Evolutionary conservation across 2,329 filamentous ascomycete genomes (phyloP).

Genomic region (Hypoxylon sp.): DNA sequence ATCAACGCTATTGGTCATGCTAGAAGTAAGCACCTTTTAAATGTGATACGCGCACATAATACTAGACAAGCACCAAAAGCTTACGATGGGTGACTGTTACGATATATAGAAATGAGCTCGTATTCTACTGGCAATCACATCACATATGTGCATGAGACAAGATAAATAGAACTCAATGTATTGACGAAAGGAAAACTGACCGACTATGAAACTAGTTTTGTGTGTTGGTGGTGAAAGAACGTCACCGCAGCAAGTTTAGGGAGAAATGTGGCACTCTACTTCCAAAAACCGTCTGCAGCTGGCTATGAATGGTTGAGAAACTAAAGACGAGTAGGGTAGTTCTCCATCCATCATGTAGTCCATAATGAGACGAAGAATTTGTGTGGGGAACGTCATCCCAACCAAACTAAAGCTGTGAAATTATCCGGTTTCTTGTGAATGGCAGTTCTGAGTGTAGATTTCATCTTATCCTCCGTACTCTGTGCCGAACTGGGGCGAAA

Average conservation of each 20-base stretch:
- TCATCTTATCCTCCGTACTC: conserved; percentile 11
- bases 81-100: not conserved
- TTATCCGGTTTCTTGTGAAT: conserved; percentile 3
- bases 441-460: not conserved
- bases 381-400: not conserved
- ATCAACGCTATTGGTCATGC: not conserved
- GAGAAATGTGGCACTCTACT: conserved; percentile 41
- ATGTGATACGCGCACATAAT: not conserved
- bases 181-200: conserved; percentile 49
- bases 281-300: conserved; percentile 34
- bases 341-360: conserved; percentile 4
- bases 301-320: conserved; percentile 31
- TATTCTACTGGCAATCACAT: conserved; percentile 19
- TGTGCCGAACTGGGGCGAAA: not conserved
- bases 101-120: not conserved
- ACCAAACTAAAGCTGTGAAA: not conserved
- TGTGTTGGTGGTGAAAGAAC: conserved; percentile 38
- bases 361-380: not conserved
- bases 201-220: conserved; percentile 41
- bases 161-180: conserved; percentile 46
- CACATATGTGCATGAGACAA: conserved; percentile 14
- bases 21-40: not conserved
- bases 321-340: not conserved
- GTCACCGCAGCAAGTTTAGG: conserved; percentile 43
- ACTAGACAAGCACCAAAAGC: not conserved